Evolutionary conservation across 345 rosid species (phyloP).

Genomic region (Nasturtium officinale): DNA sequence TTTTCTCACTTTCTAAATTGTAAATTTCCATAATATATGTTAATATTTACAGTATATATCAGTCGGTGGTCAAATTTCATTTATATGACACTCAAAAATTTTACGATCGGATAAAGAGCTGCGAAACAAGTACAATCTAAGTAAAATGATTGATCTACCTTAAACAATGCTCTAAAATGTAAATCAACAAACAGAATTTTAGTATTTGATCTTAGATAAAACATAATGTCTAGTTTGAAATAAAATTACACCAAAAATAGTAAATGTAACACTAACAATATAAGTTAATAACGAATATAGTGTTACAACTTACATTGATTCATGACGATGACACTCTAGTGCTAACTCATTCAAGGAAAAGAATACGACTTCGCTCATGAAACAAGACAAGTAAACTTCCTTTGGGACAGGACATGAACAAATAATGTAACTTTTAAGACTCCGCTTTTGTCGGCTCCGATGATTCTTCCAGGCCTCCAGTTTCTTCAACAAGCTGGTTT

Average conservation of each 20-base stretch:
- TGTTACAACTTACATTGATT: not conserved
- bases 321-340: not conserved
- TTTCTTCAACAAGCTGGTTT: conserved; percentile 62
- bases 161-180: no score
- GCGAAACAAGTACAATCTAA: not conserved
- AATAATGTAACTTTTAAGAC: conserved; percentile 10
- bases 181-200: not conserved
- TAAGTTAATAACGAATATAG: not conserved
- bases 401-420: conserved; percentile 3
- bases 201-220: not conserved
- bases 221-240: not conserved
- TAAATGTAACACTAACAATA: not conserved
- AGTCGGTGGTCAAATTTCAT: not conserved
- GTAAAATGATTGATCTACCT: not conserved
- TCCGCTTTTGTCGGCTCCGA: conserved; percentile 46
- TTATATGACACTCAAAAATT: not conserved
- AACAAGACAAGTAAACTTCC: conserved; percentile 20
- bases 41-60: no score
- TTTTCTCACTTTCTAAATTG: not conserved
- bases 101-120: not conserved
- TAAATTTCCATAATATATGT: not conserved
- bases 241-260: conserved; percentile 11
- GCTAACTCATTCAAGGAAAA: not conserved
- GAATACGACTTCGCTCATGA: conserved; percentile 8
- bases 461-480: conserved; percentile 49